These are phyloP conservation scores for Purpureocillium lavendulum DNA, from an alignment of 2,329 filamentous ascomycete species.

Conservation along the genomic window DNA sequence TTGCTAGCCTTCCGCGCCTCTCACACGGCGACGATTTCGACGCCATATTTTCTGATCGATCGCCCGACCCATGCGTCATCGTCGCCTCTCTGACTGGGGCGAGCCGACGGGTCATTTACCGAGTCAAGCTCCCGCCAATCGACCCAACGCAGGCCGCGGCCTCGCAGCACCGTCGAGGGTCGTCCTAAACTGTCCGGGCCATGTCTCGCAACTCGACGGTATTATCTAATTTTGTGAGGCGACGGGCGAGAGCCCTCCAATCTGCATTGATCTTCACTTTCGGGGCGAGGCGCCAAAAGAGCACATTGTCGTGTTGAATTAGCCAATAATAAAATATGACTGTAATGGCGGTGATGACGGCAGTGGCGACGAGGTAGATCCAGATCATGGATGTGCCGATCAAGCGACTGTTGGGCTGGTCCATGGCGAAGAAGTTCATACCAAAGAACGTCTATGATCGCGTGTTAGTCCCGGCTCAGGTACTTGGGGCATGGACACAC, in stretches of 20 bases:
- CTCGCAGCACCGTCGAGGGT: too few relatives aligned
- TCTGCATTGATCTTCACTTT: conserved; percentile 9
- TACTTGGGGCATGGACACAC: neutral
- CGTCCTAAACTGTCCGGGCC: too few relatives aligned
- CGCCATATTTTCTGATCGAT: too few relatives aligned
- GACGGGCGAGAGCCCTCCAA: conserved; percentile 3
- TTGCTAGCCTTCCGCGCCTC: too few relatives aligned
- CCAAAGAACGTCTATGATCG: conserved; percentile 25
- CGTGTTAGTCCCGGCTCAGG: neutral
- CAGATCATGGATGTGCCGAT: conserved; percentile 25
- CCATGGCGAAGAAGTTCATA: conserved; percentile 30
- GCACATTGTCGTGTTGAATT: conserved; percentile 13
- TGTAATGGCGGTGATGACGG: conserved; percentile 20
- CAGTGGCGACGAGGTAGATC: conserved; percentile 25
- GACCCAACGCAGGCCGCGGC: too few relatives aligned
- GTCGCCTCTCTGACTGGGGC: too few relatives aligned
- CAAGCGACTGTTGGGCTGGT: conserved; percentile 17
- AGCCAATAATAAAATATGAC: conserved; percentile 21
- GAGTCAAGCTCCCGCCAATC: too few relatives aligned
- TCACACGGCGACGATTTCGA: too few relatives aligned
- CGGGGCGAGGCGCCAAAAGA: conserved; percentile 13
- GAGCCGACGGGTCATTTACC: too few relatives aligned
- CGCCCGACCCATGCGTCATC: too few relatives aligned
- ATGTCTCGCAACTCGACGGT: too few relatives aligned
- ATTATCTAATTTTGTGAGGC: too few relatives aligned